Base-by-base conservation (phyloP, 129 eudicot genomes). In the Flaveria brownii region DNA sequence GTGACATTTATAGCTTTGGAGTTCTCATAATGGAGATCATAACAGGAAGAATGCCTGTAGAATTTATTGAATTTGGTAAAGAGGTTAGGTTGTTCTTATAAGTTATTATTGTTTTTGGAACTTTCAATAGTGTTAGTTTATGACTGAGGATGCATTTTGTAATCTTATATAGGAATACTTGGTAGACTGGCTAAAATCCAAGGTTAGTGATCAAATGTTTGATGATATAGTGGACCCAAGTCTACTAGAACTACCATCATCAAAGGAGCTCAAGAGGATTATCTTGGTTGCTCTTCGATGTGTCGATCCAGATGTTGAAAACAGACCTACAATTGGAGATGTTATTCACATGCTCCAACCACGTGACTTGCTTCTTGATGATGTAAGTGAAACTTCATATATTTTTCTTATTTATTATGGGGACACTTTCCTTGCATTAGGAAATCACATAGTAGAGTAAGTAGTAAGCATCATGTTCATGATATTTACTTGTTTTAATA, bases 311-410 rank as follows among this genome's bases (percentile, higher is more conserved):
- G 88, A 85, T 2, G 80, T 57, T 43, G 79, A 81, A 65, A 83
- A 78, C 9, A 81, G 93, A 85, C 93, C 90, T 43, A 81, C 60
- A 47, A 83, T 88, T 70, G 90, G 86, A 49, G 79, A 88, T 28
- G 76, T 85, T 10, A 76, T 88, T 25, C 88, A 84, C 55, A 88
- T 88, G 93, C 83, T 88, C 11, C 82, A 85, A 73, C 89, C 88
- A 5, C 81, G 84, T 17, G 92, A 85, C 79, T 76, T 85, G 75
- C 85, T 85, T 23, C 79, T 88, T 25, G 72, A 70, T 51, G 92
- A 85, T 72, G 89, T 85, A 78, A 80, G 84, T 23, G 1, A 20
- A 12, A 59, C 11, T 56, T 59, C 62, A 36, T 50, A 18, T 1
- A 8, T 17, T 9, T 46, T 50, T 17, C 51, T 43, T 11, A 1